These are phyloP conservation scores for Byssothecium circinans DNA, from an alignment of 2,329 filamentous ascomycete species.

Conservation along the genomic window DNA sequence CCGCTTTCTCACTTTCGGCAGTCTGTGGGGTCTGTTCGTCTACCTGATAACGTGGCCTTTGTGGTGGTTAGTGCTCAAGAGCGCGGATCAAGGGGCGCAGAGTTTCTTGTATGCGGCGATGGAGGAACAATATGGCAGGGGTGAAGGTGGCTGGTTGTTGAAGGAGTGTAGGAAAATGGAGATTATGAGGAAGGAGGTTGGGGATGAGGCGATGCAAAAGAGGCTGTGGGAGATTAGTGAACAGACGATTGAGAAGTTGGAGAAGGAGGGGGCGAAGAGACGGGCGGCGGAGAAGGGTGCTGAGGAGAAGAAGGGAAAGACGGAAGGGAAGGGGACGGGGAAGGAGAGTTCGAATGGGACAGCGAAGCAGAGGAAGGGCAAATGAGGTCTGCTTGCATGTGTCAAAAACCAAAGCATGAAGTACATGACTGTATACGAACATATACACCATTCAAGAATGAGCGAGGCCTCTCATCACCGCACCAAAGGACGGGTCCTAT, in stretches of 20 bases:
- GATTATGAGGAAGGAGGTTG: constrained; percentile 71
- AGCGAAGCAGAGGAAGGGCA: constrained; percentile 29
- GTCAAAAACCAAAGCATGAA: background rate
- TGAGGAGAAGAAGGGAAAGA: constrained; percentile 50
- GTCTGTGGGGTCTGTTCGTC: constrained; percentile 73
- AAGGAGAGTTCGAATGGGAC: constrained; percentile 15
- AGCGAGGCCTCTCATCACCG: no score
- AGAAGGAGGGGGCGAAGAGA: constrained; percentile 74
- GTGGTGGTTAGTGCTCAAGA: constrained; percentile 88
- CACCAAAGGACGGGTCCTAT: no score
- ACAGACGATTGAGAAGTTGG: constrained; percentile 74
- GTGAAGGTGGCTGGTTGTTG: constrained; percentile 70
- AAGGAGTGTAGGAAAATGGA: constrained; percentile 86
- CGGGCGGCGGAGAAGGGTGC: constrained; percentile 61
- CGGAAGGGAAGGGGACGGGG: constrained; percentile 22
- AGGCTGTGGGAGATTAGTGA: constrained; percentile 85
- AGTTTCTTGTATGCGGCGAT: constrained; percentile 83
- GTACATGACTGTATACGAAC: background rate
- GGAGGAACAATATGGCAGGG: constrained; percentile 71
- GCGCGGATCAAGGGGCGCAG: constrained; percentile 79
- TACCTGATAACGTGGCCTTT: constrained; percentile 79
- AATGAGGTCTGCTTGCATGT: constrained; percentile 4
- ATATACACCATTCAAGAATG: no score
- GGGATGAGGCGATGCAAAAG: constrained; percentile 78
- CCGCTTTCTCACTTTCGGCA: constrained; percentile 83